A percentile compares a stretch with the other conserved stretches of the same genome.
phyloP scores from a whole-genome alignment of 108 stramenopile genomes.

The Chaetoceros tenuissimus region DNA sequence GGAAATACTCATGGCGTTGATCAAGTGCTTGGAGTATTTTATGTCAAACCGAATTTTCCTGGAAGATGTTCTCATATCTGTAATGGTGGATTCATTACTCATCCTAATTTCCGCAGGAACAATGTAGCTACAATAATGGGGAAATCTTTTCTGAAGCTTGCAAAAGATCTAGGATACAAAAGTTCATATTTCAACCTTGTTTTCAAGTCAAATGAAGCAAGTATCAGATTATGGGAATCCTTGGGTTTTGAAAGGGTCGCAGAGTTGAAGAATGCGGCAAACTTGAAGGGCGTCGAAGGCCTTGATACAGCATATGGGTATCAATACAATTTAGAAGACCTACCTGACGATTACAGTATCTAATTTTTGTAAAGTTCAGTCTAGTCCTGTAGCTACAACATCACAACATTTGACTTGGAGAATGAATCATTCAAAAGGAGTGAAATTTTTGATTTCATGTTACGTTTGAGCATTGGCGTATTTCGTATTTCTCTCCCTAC shows the following conservation, averaged over 20 bases:
- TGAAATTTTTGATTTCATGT: no score
- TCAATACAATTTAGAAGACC: slow-evolving; percentile 38
- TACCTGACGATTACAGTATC: slow-evolving; percentile 25
- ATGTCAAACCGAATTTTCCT: slow-evolving; percentile 56
- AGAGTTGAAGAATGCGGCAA: slow-evolving; percentile 41
- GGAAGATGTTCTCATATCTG: slow-evolving; percentile 46
- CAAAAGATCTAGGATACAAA: slow-evolving; percentile 45
- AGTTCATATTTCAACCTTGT: slow-evolving; percentile 51
- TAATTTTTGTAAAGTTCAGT: slow-evolving; percentile 1
- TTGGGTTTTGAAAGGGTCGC: slow-evolving; percentile 47
- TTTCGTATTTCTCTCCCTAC: no score
- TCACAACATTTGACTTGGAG: no score
- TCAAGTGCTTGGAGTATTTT: slow-evolving; percentile 46
- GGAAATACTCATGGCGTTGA: slow-evolving; percentile 17
- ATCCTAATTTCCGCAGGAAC: slow-evolving; percentile 29
- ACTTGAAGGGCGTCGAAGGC: slow-evolving; percentile 36
- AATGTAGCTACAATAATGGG: slow-evolving; percentile 48
- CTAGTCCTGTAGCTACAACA: no score
- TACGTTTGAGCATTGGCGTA: no score
- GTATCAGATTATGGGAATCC: slow-evolving; percentile 41
- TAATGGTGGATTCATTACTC: slow-evolving; percentile 51
- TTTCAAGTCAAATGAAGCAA: slow-evolving; percentile 36
- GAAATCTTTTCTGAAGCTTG: slow-evolving; percentile 28
- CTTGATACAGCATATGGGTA: slow-evolving; percentile 52
- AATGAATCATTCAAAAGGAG: no score